A percentile compares a stretch with the other conserved stretches of the same genome.
phyloP scores from a whole-genome alignment of 768 basidiomycete genomes.

The Cystobasidium tubakii region DNA sequence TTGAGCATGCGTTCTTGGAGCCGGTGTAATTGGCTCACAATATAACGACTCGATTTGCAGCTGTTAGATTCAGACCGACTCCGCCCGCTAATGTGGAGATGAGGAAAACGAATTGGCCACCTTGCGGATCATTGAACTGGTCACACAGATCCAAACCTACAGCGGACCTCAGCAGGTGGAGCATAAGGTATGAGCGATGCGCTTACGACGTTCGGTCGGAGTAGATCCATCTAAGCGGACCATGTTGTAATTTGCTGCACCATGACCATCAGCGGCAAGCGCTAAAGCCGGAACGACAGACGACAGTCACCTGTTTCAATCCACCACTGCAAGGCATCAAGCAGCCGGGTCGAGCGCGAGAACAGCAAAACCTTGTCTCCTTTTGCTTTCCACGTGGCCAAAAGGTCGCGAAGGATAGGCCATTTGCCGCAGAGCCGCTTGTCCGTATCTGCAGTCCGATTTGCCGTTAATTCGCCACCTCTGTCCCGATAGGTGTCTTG shows the following conservation, averaged over 20 bases:
- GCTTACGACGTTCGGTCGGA: conserved; percentile 62
- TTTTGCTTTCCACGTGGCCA: conserved; percentile 61
- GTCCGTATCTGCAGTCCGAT: conserved; percentile 60
- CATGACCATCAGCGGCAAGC: not conserved
- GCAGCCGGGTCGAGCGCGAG: conserved; percentile 30
- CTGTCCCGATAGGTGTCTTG: conserved; percentile 52
- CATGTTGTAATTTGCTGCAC: conserved; percentile 14
- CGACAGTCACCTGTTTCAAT: conserved; percentile 39
- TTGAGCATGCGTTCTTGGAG: not conserved
- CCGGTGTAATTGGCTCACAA: conserved; percentile 58
- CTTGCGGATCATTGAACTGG: conserved; percentile 64
- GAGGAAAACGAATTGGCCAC: conserved; percentile 67
- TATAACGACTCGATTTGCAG: conserved; percentile 89
- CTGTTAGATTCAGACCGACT: conserved; percentile 80
- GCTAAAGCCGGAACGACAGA: no score
- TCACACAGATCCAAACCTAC: conserved; percentile 51
- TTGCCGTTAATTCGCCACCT: conserved; percentile 52
- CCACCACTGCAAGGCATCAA: conserved; percentile 38
- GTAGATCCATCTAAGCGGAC: conserved; percentile 68
- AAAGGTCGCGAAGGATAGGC: conserved; percentile 69
- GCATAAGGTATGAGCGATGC: not conserved
- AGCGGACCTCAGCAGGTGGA: not conserved
- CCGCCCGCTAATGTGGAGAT: conserved; percentile 90
- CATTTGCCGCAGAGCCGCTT: conserved; percentile 73
- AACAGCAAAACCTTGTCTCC: conserved; percentile 57